Evolutionary conservation across 805 yeast species (phyloP).

Genomic region (Wickerhamiella azyma): DNA sequence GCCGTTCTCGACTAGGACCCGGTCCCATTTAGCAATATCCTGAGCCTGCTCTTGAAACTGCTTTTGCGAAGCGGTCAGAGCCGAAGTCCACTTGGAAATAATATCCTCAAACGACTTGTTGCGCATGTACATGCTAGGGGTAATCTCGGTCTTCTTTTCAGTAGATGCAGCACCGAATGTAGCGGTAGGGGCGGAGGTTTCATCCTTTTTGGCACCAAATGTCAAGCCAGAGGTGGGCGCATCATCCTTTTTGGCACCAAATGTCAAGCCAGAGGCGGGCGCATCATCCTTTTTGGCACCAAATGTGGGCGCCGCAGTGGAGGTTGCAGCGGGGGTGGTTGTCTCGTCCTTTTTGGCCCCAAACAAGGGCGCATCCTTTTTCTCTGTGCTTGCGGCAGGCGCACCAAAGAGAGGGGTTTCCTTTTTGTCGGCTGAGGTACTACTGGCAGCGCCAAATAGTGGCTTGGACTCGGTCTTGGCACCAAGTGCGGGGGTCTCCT

Average conservation of each 20-base stretch:
- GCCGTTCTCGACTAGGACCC: constrained; percentile 67
- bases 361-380: constrained; percentile 9
- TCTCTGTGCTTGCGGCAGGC: constrained; percentile 5
- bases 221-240: constrained; percentile 12
- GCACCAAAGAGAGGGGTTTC: constrained; percentile 19
- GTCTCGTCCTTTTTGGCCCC: constrained; percentile 12
- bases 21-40: constrained; percentile 76
- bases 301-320: constrained; percentile 2
- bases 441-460: constrained; percentile 8
- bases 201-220: constrained; percentile 13
- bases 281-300: constrained; percentile 4
- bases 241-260: constrained; percentile 11
- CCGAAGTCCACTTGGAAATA: constrained; percentile 85
- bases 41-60: constrained; percentile 64
- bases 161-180: constrained; percentile 10
- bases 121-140: constrained; percentile 41
- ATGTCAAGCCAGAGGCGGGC: constrained; percentile 11
- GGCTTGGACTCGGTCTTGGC: constrained; percentile 12
- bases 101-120: constrained; percentile 89
- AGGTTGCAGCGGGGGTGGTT: constrained; percentile 10
- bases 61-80: constrained; percentile 55
- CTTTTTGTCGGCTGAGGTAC: constrained; percentile 11
- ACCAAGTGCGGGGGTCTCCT: background rate
- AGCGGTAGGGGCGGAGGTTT: background rate
- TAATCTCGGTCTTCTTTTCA: constrained; percentile 36